phyloP scores from a whole-genome alignment of 2,329 filamentous ascomycete genomes.

The Stachybotrys elegans region DNA sequence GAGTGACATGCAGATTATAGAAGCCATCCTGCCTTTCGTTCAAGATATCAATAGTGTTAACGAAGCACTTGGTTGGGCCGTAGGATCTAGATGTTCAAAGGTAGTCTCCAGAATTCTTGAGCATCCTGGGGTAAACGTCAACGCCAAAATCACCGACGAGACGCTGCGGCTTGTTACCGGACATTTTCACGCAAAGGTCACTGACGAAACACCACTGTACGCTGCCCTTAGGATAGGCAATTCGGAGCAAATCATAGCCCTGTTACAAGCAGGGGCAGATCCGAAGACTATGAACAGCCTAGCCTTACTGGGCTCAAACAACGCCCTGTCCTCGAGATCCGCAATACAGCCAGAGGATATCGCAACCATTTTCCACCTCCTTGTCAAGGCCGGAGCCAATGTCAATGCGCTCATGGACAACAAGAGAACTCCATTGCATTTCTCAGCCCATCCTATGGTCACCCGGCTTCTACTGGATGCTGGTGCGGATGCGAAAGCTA shows the following conservation, averaged over 20 bases:
- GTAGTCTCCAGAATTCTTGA: slow-evolving; percentile 15
- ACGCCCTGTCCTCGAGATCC: not conserved
- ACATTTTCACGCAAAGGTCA: too few relatives aligned
- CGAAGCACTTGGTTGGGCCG: slow-evolving; percentile 21
- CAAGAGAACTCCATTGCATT: slow-evolving; percentile 9
- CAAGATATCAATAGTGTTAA: slow-evolving; percentile 15
- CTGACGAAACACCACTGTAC: slow-evolving; percentile 17
- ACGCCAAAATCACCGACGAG: slow-evolving; percentile 7
- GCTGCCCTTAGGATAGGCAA: slow-evolving; percentile 7
- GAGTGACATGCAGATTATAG: slow-evolving; percentile 19
- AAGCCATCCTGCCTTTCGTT: slow-evolving; percentile 21
- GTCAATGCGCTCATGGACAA: slow-evolving; percentile 7
- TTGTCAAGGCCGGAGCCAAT: slow-evolving; percentile 17
- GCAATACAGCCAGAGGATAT: not conserved
- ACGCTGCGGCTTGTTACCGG: too few relatives aligned
- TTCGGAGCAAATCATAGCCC: slow-evolving; percentile 11
- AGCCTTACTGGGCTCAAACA: not conserved
- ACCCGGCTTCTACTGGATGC: slow-evolving; percentile 14
- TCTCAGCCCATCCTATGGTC: slow-evolving; percentile 9
- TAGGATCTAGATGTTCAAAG: slow-evolving; percentile 8
- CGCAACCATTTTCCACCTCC: slow-evolving; percentile 9
- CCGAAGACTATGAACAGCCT: slow-evolving; percentile 10
- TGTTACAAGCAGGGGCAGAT: slow-evolving; percentile 26
- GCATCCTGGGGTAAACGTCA: slow-evolving; percentile 1
- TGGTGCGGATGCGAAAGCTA: slow-evolving; percentile 16